Conservation (phyloP, 805 yeast species). For the Metschnikowia orientalis region DNA sequence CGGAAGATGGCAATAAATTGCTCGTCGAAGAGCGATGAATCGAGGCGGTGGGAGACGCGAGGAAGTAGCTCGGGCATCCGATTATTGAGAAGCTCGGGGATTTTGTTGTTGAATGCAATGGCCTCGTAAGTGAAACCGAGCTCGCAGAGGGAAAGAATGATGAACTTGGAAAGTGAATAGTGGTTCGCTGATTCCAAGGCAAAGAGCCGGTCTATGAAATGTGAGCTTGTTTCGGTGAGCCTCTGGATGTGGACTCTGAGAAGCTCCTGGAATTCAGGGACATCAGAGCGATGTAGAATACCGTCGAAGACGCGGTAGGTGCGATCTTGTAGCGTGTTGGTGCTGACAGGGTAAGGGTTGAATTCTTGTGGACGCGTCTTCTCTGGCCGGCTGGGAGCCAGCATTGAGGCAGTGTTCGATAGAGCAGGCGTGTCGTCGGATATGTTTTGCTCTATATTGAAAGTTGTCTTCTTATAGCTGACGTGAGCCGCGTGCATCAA, state of each 20-base stretch:
- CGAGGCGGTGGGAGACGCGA: neutral
- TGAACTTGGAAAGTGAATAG: conserved; percentile 23
- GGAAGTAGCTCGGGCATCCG: conserved; percentile 17
- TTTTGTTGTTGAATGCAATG: conserved; percentile 20
- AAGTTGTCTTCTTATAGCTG: conserved; percentile 12
- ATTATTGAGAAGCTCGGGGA: conserved; percentile 19
- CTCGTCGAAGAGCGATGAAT: conserved; percentile 6
- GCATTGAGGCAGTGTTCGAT: too few species aligned
- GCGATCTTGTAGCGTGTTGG: conserved; percentile 21
- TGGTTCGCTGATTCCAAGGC: conserved; percentile 23
- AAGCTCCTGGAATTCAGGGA: conserved; percentile 28
- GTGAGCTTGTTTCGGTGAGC: conserved; percentile 4
- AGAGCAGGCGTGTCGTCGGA: neutral
- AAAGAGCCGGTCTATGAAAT: conserved; percentile 19
- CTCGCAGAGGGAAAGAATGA: conserved; percentile 27
- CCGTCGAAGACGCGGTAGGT: conserved; percentile 25
- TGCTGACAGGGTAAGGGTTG: conserved; percentile 15
- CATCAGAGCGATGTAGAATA: conserved; percentile 23
- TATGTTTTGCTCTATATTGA: conserved; percentile 17
- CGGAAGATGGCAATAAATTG: conserved; percentile 8
- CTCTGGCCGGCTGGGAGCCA: neutral
- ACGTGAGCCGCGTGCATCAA: conserved; percentile 11
- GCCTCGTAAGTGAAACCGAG: conserved; percentile 25
- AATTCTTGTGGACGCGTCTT: too few species aligned
- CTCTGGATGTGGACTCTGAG: conserved; percentile 16